Conservation (phyloP, 345 rosid genomes). For the Syzygium aromaticum region DNA sequence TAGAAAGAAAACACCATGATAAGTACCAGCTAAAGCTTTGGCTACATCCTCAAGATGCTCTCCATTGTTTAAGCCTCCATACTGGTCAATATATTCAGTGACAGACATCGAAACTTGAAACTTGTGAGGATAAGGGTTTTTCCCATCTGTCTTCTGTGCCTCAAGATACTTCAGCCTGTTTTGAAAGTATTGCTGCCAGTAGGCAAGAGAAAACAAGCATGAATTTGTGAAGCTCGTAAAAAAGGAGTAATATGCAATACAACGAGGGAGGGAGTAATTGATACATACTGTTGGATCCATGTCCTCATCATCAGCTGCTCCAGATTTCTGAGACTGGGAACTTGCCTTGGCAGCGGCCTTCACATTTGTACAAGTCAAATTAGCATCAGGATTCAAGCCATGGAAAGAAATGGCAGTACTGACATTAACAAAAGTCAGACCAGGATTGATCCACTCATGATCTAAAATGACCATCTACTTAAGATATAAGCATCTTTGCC, state of each 20-base stretch:
- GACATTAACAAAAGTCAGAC: neutral
- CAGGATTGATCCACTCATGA: neutral
- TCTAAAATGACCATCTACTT: neutral
- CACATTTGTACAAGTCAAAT: neutral
- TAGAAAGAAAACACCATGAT: neutral
- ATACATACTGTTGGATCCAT: slow-evolving; percentile 91
- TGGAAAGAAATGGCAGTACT: neutral
- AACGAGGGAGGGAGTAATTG: neutral
- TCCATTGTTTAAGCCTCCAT: slow-evolving; percentile 47
- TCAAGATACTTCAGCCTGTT: slow-evolving; percentile 68
- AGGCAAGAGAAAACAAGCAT: neutral
- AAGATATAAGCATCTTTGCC: neutral
- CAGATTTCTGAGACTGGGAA: slow-evolving; percentile 27
- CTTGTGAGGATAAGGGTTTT: slow-evolving; percentile 86
- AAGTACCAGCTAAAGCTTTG: slow-evolving; percentile 66
- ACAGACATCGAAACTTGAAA: slow-evolving; percentile 52
- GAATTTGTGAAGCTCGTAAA: neutral
- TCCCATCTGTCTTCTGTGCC: slow-evolving; percentile 56
- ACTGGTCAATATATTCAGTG: slow-evolving; percentile 48
- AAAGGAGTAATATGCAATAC: neutral
- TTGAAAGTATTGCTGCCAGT: slow-evolving; percentile 82
- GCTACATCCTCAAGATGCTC: slow-evolving; percentile 59
- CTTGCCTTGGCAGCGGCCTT: slow-evolving; percentile 40
- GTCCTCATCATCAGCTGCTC: slow-evolving; percentile 81
- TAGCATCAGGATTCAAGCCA: neutral